phyloP scores from a whole-genome alignment of 2,329 filamentous ascomycete genomes.

The Coniella lustricola region DNA sequence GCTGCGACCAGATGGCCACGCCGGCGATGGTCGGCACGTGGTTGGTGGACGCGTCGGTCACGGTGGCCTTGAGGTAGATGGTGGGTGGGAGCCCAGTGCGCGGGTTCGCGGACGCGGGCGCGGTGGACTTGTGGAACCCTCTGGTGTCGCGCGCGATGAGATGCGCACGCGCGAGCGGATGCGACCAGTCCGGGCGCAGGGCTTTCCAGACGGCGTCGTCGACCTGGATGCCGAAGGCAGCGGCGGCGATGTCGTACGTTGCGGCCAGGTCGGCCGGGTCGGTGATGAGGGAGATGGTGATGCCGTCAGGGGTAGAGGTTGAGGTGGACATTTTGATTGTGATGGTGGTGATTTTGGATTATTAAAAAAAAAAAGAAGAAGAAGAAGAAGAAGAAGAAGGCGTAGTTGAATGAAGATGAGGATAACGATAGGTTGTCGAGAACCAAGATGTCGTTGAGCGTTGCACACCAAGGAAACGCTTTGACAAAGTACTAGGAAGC shows the following conservation, averaged over 20 bases:
- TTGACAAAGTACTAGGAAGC: too few species aligned
- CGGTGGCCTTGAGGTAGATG: constrained; percentile 47
- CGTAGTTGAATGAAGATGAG: not conserved
- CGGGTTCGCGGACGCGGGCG: too few species aligned
- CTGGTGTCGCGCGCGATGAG: too few species aligned
- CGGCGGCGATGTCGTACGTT: constrained; percentile 19
- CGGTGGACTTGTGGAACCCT: too few species aligned
- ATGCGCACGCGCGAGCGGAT: constrained; percentile 31
- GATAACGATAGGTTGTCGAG: not conserved
- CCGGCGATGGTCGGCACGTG: constrained; percentile 35
- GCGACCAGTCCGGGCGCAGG: constrained; percentile 50
- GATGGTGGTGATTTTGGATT: too few species aligned
- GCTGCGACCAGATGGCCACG: constrained; percentile 48
- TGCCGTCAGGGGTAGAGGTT: not conserved
- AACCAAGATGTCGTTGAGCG: too few species aligned
- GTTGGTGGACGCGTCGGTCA: constrained; percentile 25
- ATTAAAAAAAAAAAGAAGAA: too few species aligned
- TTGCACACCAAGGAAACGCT: too few species aligned
- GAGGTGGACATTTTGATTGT: not conserved
- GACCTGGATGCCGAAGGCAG: constrained; percentile 43
- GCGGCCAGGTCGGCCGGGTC: not conserved
- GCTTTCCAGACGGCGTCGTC: constrained; percentile 43
- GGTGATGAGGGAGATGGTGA: not conserved
- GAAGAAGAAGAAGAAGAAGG: too few species aligned
- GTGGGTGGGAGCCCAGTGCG: constrained; percentile 39